phyloP scores from a whole-genome alignment of 2,329 filamentous ascomycete genomes.

The Ophiostoma fasciatum region DNA sequence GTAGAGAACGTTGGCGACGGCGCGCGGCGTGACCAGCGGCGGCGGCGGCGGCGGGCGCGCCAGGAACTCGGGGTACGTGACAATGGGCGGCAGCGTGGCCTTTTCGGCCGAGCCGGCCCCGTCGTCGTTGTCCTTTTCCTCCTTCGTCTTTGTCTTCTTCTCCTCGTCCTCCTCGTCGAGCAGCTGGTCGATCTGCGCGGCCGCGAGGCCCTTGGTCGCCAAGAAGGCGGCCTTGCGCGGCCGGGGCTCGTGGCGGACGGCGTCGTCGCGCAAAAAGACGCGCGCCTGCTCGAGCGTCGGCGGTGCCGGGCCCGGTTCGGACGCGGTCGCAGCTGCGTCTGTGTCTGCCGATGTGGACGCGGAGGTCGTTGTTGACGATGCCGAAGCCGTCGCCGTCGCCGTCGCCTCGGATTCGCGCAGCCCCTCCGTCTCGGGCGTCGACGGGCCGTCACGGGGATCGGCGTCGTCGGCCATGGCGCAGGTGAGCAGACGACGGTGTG shows the following conservation, averaged over 20 bases:
- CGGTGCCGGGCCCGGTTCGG: neutral
- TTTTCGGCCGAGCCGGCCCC: neutral
- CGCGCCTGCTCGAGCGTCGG: slow-evolving; percentile 48
- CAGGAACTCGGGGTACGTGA: slow-evolving; percentile 58
- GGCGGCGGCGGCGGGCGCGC: slow-evolving; percentile 38
- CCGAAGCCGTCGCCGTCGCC: too few species aligned
- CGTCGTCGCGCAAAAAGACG: slow-evolving; percentile 61
- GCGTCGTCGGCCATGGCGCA: too few species aligned
- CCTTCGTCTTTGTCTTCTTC: slow-evolving; percentile 9
- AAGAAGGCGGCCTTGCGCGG: slow-evolving; percentile 68
- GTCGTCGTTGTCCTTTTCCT: slow-evolving; percentile 4
- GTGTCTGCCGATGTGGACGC: too few species aligned
- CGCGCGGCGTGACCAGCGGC: slow-evolving; percentile 45
- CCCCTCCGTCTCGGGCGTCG: too few species aligned
- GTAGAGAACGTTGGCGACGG: slow-evolving; percentile 45
- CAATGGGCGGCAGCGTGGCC: slow-evolving; percentile 34
- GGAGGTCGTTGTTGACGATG: too few species aligned
- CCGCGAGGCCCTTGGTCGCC: slow-evolving; percentile 56
- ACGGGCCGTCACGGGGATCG: too few species aligned
- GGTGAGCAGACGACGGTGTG: too few species aligned
- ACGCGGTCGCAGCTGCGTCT: too few species aligned
- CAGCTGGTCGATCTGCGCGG: slow-evolving; percentile 53
- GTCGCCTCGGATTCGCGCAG: too few species aligned
- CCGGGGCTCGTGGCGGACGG: slow-evolving; percentile 50
- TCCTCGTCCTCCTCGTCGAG: slow-evolving; percentile 25